Conservation (phyloP, 192 early-diverging fungal genomes). For the Mortierella hygrophila region DNA sequence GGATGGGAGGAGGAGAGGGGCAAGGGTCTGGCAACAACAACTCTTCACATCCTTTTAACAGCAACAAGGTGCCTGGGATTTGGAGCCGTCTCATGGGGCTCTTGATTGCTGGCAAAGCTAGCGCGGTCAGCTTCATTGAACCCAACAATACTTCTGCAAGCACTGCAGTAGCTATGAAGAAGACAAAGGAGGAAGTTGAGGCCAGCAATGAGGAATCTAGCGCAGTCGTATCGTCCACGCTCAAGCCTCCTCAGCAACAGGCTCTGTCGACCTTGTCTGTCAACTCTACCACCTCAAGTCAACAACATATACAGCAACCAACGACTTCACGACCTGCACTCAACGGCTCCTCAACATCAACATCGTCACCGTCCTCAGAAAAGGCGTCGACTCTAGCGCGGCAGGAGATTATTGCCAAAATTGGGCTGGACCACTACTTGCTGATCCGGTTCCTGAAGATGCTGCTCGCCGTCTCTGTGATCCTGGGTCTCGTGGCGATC, state of each 20-base stretch:
- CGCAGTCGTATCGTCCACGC: neutral
- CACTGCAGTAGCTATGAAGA: neutral
- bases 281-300: neutral
- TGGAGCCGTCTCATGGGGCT: neutral
- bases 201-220: neutral
- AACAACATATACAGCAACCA: neutral
- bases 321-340: neutral
- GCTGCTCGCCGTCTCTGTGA: slow-evolving; percentile 15
- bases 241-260: neutral
- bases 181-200: neutral
- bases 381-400: slow-evolving; percentile 1
- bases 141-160: neutral
- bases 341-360: neutral
- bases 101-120: neutral
- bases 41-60: neutral
- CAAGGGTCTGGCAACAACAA: neutral
- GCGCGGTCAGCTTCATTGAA: neutral
- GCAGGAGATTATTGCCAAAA: slow-evolving; percentile 17
- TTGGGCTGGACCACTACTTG: slow-evolving; percentile 32
- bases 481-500: neutral
- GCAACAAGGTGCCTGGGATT: neutral
- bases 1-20: neutral
- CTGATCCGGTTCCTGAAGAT: slow-evolving; percentile 34
- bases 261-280: neutral
- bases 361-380: neutral